Conservation (phyloP, 2,329 filamentous ascomycete genomes). For the Ceratocystis diversiconidia region DNA sequence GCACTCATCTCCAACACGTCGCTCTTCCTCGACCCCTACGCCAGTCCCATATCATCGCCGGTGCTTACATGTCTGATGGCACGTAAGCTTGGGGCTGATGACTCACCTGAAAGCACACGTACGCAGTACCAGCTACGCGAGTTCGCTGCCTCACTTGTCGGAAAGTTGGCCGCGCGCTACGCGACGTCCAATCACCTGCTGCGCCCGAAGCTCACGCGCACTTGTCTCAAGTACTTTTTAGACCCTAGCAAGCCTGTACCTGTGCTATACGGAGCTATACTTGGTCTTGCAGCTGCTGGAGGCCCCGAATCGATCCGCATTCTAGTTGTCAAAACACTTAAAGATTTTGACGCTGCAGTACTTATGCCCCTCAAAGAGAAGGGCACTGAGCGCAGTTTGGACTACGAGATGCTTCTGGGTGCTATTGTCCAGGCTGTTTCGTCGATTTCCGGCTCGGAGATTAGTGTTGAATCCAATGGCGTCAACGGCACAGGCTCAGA, state of each 20-base stretch:
- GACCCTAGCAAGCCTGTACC: constrained; percentile 71
- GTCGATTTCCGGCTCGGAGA: constrained; percentile 28
- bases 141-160: constrained; percentile 68
- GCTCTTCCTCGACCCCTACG: constrained; percentile 54
- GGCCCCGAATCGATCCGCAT: constrained; percentile 46
- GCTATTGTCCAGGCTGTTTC: constrained; percentile 41
- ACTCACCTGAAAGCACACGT: constrained; percentile 38
- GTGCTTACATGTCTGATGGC: constrained; percentile 78
- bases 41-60: constrained; percentile 58
- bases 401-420: constrained; percentile 42
- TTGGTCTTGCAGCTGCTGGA: constrained; percentile 64
- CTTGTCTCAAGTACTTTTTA: constrained; percentile 81
- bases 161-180: constrained; percentile 67
- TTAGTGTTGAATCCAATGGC: constrained; percentile 12
- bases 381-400: constrained; percentile 32
- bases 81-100: constrained; percentile 55
- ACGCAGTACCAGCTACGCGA: constrained; percentile 72
- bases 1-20: constrained; percentile 72
- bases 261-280: constrained; percentile 78
- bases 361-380: constrained; percentile 40
- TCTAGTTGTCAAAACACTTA: constrained; percentile 41
- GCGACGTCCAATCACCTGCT: constrained; percentile 66
- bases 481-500: constrained; percentile 24
- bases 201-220: constrained; percentile 78
- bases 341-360: constrained; percentile 39